These are phyloP conservation scores for Botrytis cinerea DNA, from an alignment of 2,329 filamentous ascomycete genomes.

Conservation along the genomic window DNA sequence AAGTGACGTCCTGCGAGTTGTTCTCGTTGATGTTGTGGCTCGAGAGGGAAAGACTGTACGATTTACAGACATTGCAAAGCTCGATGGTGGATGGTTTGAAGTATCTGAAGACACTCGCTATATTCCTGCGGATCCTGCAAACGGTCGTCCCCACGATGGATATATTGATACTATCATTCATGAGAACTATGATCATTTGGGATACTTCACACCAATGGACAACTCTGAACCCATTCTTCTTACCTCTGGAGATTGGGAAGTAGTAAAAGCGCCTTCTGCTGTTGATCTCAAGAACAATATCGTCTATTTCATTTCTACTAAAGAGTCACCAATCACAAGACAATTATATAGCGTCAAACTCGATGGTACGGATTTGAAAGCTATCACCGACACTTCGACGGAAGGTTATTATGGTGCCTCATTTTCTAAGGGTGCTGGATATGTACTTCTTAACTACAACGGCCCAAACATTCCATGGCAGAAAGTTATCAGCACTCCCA, in stretches of 20 bases:
- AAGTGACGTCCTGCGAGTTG: constrained; percentile 85
- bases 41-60: constrained; percentile 78
- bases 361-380: constrained; percentile 70
- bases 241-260: constrained; percentile 89
- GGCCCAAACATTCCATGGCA: constrained; percentile 90
- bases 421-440: constrained; percentile 81
- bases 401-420: constrained; percentile 80
- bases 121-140: constrained; percentile 78
- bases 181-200: constrained; percentile 85
- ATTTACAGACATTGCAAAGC: constrained; percentile 72
- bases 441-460: constrained; percentile 78
- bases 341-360: constrained; percentile 90
- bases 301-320: constrained; percentile 88
- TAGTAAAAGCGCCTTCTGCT: constrained; percentile 79
- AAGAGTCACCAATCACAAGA: constrained; percentile 83
- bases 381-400: constrained; percentile 71
- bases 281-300: constrained; percentile 83
- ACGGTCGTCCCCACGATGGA: constrained; percentile 77
- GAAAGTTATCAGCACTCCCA: constrained; percentile 82
- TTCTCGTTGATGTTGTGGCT: constrained; percentile 75
- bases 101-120: constrained; percentile 83
- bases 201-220: constrained; percentile 88
- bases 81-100: constrained; percentile 99
- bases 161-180: constrained; percentile 91
- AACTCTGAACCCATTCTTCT: constrained; percentile 80